Evolutionary conservation across 345 rosid species (phyloP).

Genomic region (Salix suchowensis): DNA sequence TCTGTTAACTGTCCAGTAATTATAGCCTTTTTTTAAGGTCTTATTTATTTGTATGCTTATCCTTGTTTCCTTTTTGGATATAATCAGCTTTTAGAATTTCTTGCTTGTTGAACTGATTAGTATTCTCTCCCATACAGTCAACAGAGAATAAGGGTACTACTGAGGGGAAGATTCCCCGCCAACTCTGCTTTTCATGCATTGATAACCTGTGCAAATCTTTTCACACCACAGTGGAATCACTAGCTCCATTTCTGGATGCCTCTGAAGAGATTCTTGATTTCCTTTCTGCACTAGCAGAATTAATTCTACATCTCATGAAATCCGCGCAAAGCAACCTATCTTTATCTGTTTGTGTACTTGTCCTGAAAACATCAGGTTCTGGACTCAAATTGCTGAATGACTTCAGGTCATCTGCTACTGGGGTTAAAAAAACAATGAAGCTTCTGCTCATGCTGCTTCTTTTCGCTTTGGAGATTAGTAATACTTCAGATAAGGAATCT

Average conservation of each 20-base stretch:
- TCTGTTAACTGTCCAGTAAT: not conserved
- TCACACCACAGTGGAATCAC: conserved; percentile 35
- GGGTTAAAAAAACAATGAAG: conserved; percentile 46
- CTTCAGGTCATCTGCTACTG: conserved; percentile 37
- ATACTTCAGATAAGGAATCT: conserved; percentile 31
- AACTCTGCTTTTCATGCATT: conserved; percentile 48
- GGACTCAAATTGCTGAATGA: conserved; percentile 58
- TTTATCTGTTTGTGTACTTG: conserved; percentile 39
- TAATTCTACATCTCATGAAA: conserved; percentile 59
- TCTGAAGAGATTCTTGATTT: conserved; percentile 48
- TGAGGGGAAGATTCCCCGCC: conserved; percentile 43
- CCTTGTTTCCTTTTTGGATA: not conserved
- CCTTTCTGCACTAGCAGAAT: conserved; percentile 63
- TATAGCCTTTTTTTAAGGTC: not conserved
- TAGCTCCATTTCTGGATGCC: conserved; percentile 46
- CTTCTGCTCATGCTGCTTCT: conserved; percentile 61
- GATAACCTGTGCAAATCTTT: conserved; percentile 41
- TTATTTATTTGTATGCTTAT: not conserved
- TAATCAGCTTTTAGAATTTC: not conserved
- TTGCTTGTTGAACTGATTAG: conserved; percentile 7
- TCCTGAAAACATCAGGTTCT: conserved; percentile 55
- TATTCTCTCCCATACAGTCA: conserved; percentile 34
- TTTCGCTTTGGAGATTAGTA: conserved; percentile 39
- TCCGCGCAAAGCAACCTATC: conserved; percentile 38
- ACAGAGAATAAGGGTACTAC: conserved; percentile 32